These are phyloP conservation scores for Puccinia triticina DNA, from an alignment of 1,284 basidiomycete species.

Conservation along the genomic window DNA sequence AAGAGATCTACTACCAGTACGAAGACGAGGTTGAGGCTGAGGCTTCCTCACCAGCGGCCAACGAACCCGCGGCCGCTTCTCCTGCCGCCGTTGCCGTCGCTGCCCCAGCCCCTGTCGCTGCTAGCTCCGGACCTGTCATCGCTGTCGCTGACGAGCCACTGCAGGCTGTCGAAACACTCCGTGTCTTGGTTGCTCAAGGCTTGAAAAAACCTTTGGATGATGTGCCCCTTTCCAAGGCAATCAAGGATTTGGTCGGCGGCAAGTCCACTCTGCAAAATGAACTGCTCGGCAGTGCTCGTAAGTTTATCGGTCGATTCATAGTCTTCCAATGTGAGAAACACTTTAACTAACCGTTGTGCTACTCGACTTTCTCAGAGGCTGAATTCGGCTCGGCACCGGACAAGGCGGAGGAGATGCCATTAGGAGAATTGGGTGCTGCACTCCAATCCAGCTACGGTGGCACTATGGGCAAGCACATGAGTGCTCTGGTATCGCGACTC, in stretches of 20 bases:
- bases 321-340: neutral
- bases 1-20: constrained; percentile 97
- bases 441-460: constrained; percentile 80
- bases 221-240: constrained; percentile 87
- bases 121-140: constrained; percentile 66
- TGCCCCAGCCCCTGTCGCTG: constrained; percentile 61
- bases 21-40: constrained; percentile 72
- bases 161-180: constrained; percentile 86
- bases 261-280: constrained; percentile 98
- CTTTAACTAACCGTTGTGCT: neutral
- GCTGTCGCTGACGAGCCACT: constrained; percentile 85
- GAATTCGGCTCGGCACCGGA: constrained; percentile 77
- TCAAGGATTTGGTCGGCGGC: constrained; percentile 97
- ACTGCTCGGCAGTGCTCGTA: constrained; percentile 69
- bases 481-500: constrained; percentile 84
- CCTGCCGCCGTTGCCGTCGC: constrained; percentile 59
- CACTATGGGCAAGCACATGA: constrained; percentile 92
- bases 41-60: constrained; percentile 31
- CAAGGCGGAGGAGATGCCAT: constrained; percentile 93
- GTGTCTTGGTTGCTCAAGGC: constrained; percentile 91
- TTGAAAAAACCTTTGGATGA: constrained; percentile 92
- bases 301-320: constrained; percentile 66
- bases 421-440: constrained; percentile 89
- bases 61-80: constrained; percentile 61
- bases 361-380: constrained; percentile 53